Base-by-base conservation (phyloP, 148 eudicot genomes). In the Pharnaceum exiguum region DNA sequence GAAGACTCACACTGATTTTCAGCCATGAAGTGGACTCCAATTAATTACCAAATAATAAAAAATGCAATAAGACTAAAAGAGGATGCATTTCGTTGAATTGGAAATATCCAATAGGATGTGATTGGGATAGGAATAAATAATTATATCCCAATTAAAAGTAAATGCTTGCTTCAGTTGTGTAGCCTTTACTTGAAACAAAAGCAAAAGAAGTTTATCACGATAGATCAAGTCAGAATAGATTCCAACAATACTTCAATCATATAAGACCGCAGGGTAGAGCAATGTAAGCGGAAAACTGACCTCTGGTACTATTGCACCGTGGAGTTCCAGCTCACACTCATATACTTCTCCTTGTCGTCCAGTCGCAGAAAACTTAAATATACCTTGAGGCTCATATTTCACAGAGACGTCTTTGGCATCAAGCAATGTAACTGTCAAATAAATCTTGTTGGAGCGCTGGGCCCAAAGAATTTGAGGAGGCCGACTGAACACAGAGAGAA, bases 381-480 rank as follows among this genome's bases (percentile, higher is more conserved):
- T 17, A 6, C 95, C 95, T 16, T 82, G 73, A 39, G 90, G 77
- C 69, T 90, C 88, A 65, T 81, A 83, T 28, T 79, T 86, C 22
- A 83, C 78, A 1, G 77, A 65, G 58, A 86, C 69, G 64, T 90
- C 78, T 66, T 79, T 86, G 59, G 95, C 90, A 69, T 90, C 95
- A 5, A 85, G 95, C 39, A 90, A 60, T 21, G 82, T 70, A n/a
- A 90, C 70, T 15, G 97, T 86, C 59, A 90, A 69, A 71, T 81
- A 86, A 32, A 86, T 66, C 75, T 79, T 83, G 48, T 82, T 80
- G 7, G 86, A 71, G 38, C 90, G 83, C 59, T 90, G 95, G 43
- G 97, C 97, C 97, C 96, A 89, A 54, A 82, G 85, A 68, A 89
- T 71, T 52, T 83, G 89, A 0, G 96, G 94, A 44, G 74, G 76